A percentile compares a stretch with the other conserved stretches of the same genome.
Conservation (phyloP, 495 filamentous ascomycete genomes). For the Niebla homalea region DNA sequence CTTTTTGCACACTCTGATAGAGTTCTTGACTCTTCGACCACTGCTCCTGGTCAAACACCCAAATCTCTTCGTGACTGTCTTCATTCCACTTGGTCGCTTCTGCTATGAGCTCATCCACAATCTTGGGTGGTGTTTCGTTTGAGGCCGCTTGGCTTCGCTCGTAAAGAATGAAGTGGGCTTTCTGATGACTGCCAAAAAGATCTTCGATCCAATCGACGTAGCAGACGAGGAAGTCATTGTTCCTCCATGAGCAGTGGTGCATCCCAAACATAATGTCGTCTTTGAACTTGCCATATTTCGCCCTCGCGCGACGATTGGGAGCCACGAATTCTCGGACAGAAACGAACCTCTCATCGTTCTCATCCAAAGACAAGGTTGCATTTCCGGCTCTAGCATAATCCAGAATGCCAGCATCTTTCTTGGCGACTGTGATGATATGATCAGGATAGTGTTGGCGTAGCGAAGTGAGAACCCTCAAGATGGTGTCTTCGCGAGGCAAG, state of each 20-base stretch:
- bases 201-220: slow-evolving; percentile 3
- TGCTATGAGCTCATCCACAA: slow-evolving; percentile 25
- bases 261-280: slow-evolving; percentile 26
- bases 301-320: slow-evolving; percentile 4
- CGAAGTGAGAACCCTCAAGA: slow-evolving; percentile 12
- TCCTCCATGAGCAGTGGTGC: slow-evolving; percentile 26
- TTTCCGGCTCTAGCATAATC: slow-evolving; percentile 25
- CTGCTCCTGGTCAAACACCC: slow-evolving; percentile 25
- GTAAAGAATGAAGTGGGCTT: slow-evolving; percentile 12
- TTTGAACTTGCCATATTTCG: slow-evolving; percentile 15
- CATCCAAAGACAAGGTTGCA: slow-evolving; percentile 26
- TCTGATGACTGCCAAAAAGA: slow-evolving; percentile 9
- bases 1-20: slow-evolving; percentile 27
- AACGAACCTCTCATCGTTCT: slow-evolving; percentile 21
- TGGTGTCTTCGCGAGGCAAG: neutral
- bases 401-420: slow-evolving; percentile 25
- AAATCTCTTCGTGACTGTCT: slow-evolving; percentile 24
- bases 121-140: neutral
- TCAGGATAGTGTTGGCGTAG: slow-evolving; percentile 9
- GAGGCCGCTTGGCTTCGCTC: neutral
- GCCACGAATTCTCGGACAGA: slow-evolving; percentile 5
- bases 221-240: slow-evolving; percentile 29
- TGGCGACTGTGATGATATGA: slow-evolving; percentile 10
- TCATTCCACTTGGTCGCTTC: slow-evolving; percentile 26
- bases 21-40: slow-evolving; percentile 26